Percentiles rank a stretch among this genome's conserved stretches.
These are phyloP conservation scores for Candida gigantensis DNA, from an alignment of 1,139 yeast genomes.

Conservation along the genomic window DNA sequence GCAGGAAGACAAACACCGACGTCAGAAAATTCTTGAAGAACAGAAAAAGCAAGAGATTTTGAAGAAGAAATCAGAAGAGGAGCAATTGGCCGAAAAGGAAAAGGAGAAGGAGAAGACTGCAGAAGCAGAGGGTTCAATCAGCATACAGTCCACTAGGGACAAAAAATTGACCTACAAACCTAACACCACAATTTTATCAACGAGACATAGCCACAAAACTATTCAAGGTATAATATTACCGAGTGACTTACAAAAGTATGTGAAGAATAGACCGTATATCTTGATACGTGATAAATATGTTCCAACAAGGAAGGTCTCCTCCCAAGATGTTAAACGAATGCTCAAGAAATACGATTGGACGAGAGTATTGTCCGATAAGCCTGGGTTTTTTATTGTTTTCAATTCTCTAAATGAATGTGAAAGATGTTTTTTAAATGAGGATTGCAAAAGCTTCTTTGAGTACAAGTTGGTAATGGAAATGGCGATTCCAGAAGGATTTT, in stretches of 20 bases:
- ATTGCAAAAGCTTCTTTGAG: slow-evolving; percentile 55
- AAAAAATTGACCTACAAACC: slow-evolving; percentile 20
- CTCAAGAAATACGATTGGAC: slow-evolving; percentile 64
- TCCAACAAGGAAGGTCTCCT: slow-evolving; percentile 50
- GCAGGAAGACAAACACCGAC: slow-evolving; percentile 26
- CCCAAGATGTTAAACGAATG: slow-evolving; percentile 55
- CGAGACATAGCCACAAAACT: slow-evolving; percentile 31
- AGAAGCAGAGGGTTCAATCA: slow-evolving; percentile 11
- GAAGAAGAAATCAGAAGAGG: slow-evolving; percentile 18
- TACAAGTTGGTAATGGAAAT: slow-evolving; percentile 60
- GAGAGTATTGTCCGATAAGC: slow-evolving; percentile 58
- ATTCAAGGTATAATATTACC: slow-evolving; percentile 44
- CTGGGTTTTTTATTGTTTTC: slow-evolving; percentile 75
- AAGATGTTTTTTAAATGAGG: slow-evolving; percentile 65
- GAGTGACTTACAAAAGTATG: slow-evolving; percentile 43
- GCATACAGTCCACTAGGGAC: slow-evolving; percentile 4
- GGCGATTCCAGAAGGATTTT: slow-evolving; percentile 40
- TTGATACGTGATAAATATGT: slow-evolving; percentile 55
- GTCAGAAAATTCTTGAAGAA: slow-evolving; percentile 14
- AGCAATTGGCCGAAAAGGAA: slow-evolving; percentile 11
- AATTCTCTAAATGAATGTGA: slow-evolving; percentile 64
- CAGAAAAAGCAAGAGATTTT: slow-evolving; percentile 18
- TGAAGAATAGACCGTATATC: slow-evolving; percentile 58
- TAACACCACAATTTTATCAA: slow-evolving; percentile 39
- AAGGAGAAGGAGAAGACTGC: slow-evolving; percentile 8